These are phyloP conservation scores for Hericium alpestre DNA, from an alignment of 768 basidiomycete genomes.

Conservation along the genomic window DNA sequence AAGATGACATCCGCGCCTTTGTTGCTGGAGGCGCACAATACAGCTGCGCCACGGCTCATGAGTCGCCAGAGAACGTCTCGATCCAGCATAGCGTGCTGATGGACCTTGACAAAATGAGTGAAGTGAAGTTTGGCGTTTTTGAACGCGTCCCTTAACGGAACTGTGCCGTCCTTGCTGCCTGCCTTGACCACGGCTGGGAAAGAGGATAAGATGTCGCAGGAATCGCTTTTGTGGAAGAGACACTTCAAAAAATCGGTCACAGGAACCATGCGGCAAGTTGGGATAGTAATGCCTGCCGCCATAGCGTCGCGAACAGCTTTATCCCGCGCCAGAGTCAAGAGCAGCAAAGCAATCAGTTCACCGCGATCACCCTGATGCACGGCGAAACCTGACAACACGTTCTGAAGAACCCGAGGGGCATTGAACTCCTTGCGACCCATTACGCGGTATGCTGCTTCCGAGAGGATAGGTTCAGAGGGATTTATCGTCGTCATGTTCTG, in stretches of 20 bases:
- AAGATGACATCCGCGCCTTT: slow-evolving; percentile 18
- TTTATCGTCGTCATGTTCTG: slow-evolving; percentile 15
- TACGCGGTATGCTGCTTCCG: slow-evolving; percentile 17
- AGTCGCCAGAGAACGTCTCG: slow-evolving; percentile 13
- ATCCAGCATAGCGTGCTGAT: slow-evolving; percentile 13
- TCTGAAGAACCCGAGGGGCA: background rate
- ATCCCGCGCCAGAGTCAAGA: slow-evolving; percentile 18
- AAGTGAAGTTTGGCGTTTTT: slow-evolving; percentile 14
- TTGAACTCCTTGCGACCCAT: slow-evolving; percentile 3
- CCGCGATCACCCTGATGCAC: slow-evolving; percentile 17
- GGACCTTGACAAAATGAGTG: slow-evolving; percentile 23
- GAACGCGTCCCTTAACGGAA: background rate
- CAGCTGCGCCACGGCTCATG: slow-evolving; percentile 19
- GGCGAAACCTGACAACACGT: background rate
- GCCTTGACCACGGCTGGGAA: no score
- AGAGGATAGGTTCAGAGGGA: slow-evolving; percentile 20
- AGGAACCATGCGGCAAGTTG: background rate
- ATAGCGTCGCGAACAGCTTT: slow-evolving; percentile 2
- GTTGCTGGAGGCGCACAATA: slow-evolving; percentile 17
- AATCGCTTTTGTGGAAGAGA: background rate
- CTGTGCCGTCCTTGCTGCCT: no score
- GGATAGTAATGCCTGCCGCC: no score
- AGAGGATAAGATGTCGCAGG: no score
- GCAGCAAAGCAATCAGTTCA: slow-evolving; percentile 13
- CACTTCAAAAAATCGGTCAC: background rate